phyloP scores from a whole-genome alignment of 192 early-diverging fungal species.

The Gorgonomyces haynaldii region DNA sequence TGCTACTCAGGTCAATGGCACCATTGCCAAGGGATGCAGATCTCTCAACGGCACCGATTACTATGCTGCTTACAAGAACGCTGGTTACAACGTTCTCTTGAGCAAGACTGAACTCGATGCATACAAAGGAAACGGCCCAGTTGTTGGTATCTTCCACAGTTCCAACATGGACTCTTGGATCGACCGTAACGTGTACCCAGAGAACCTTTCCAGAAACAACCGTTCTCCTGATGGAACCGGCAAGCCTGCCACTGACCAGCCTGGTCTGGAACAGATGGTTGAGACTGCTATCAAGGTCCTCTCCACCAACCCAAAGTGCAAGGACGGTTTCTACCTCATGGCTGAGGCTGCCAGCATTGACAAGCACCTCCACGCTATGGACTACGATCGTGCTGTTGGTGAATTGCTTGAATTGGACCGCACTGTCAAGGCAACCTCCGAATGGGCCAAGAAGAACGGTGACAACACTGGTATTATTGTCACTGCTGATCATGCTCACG shows the following conservation, averaged over 20 bases:
- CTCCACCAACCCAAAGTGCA: slow-evolving; percentile 43
- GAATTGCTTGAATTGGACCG: slow-evolving; percentile 54
- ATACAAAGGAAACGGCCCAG: slow-evolving; percentile 37
- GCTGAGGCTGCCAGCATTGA: slow-evolving; percentile 53
- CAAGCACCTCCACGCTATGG: slow-evolving; percentile 49
- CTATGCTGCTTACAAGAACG: slow-evolving; percentile 33
- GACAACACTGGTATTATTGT: slow-evolving; percentile 46
- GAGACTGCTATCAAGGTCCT: slow-evolving; percentile 47
- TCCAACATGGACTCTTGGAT: slow-evolving; percentile 53
- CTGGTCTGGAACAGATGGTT: slow-evolving; percentile 46
- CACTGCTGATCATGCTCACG: slow-evolving; percentile 55
- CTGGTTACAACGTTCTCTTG: slow-evolving; percentile 46
- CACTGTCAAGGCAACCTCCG: slow-evolving; percentile 41
- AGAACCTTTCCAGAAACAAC: slow-evolving; percentile 27
- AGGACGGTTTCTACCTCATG: slow-evolving; percentile 55
- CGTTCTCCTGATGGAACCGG: slow-evolving; percentile 29
- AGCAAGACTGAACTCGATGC: slow-evolving; percentile 29
- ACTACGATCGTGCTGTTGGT: slow-evolving; percentile 51
- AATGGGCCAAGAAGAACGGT: slow-evolving; percentile 42
- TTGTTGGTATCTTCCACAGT: slow-evolving; percentile 51
- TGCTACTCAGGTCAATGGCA: no score
- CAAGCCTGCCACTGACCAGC: slow-evolving; percentile 38
- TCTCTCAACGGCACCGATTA: slow-evolving; percentile 36
- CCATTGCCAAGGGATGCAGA: slow-evolving; percentile 9
- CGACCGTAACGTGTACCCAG: slow-evolving; percentile 46